Evolutionary conservation across 345 rosid genomes (phyloP).

Genomic region (Viola odorata): DNA sequence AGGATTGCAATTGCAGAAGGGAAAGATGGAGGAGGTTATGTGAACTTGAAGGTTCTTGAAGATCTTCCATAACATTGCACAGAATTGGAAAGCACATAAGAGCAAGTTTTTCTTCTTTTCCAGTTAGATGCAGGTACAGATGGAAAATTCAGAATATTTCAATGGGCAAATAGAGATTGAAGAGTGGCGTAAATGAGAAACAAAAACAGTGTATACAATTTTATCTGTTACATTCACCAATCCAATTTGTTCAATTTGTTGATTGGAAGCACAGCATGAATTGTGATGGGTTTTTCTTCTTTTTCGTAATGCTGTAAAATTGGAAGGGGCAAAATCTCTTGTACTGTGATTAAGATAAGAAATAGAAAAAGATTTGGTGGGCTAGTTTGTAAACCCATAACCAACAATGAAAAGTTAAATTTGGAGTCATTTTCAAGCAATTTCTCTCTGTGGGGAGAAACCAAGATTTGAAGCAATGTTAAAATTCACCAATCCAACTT

Average conservation of each 20-base stretch:
- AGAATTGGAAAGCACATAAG: not conserved
- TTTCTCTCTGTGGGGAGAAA: conserved; percentile 4
- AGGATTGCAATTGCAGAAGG: conserved; percentile 35
- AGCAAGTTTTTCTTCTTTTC: not conserved
- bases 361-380: no score
- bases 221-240: not conserved
- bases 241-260: not conserved
- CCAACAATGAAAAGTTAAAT: not conserved
- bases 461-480: conserved; percentile 1
- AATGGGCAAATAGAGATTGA: no score
- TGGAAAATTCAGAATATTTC: no score
- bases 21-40: not conserved
- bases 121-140: no score
- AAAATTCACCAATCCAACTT: no score
- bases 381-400: no score
- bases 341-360: no score
- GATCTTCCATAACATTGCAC: conserved; percentile 21
- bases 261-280: not conserved
- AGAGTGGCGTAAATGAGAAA: not conserved
- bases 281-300: no score
- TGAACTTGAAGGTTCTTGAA: conserved; percentile 25
- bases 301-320: no score
- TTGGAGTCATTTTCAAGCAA: not conserved
- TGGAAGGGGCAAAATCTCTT: no score
- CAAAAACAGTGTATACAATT: not conserved